These are phyloP conservation scores for Saturnispora ahearnii DNA, from an alignment of 805 yeast species.

Conservation along the genomic window DNA sequence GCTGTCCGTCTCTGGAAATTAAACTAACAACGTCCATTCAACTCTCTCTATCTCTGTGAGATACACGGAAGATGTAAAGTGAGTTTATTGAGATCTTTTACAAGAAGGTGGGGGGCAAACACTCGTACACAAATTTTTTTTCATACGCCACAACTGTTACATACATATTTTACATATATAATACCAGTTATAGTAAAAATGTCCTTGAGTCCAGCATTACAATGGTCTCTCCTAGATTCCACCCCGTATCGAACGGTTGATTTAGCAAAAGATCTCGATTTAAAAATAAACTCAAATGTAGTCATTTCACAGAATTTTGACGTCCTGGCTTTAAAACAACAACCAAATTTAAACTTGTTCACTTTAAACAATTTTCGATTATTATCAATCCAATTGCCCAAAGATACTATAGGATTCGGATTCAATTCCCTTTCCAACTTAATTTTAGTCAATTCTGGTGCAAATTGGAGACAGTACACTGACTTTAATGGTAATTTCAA, in stretches of 20 bases:
- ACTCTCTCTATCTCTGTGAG: not conserved
- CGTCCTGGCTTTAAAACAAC: constrained; percentile 17
- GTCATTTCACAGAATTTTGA: not conserved
- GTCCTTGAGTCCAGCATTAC: constrained; percentile 23
- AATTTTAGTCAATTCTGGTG: constrained; percentile 44
- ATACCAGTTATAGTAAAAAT: not conserved
- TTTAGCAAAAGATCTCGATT: constrained; percentile 30
- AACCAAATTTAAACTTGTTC: constrained; percentile 34
- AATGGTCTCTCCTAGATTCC: constrained; percentile 73
- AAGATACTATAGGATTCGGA: not conserved
- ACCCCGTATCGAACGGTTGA: constrained; percentile 57
- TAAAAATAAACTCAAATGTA: not conserved
- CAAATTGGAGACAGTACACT: constrained; percentile 46
- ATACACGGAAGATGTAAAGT: not conserved
- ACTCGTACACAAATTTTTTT: not conserved
- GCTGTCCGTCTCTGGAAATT: constrained; percentile 63
- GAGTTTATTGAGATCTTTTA: not conserved
- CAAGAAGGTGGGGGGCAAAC: no score
- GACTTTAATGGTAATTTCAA: constrained; percentile 63
- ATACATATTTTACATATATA: no score
- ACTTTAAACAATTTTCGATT: constrained; percentile 23
- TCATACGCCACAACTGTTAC: not conserved
- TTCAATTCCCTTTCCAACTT: constrained; percentile 21
- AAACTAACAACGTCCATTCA: constrained; percentile 23
- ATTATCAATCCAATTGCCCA: constrained; percentile 1